These are phyloP conservation scores for Scheffersomyces segobiensis DNA, from an alignment of 1,139 yeast species.

Conservation along the genomic window DNA sequence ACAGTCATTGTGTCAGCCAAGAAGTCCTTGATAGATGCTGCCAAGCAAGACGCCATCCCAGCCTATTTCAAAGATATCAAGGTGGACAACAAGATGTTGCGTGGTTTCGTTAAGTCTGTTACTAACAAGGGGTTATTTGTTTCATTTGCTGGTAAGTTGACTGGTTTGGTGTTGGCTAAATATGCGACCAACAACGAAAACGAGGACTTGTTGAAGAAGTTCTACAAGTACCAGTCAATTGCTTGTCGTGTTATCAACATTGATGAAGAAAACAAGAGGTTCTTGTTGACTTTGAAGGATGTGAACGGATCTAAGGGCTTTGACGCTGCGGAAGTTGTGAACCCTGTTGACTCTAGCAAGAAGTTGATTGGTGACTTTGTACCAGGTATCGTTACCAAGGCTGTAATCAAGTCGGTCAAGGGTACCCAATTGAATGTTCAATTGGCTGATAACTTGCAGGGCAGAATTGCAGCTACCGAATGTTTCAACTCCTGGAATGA, in stretches of 20 bases:
- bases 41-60: conserved; percentile 58
- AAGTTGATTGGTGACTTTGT: conserved; percentile 50
- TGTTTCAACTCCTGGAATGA: conserved; percentile 57
- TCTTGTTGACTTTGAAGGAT: conserved; percentile 60
- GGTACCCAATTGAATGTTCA: conserved; percentile 75
- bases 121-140: conserved; percentile 81
- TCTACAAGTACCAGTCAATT: conserved; percentile 67
- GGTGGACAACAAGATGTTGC: conserved; percentile 46
- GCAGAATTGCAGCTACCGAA: conserved; percentile 78
- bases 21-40: conserved; percentile 65
- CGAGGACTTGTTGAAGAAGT: conserved; percentile 58
- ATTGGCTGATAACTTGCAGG: conserved; percentile 77
- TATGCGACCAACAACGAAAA: conserved; percentile 60
- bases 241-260: conserved; percentile 61
- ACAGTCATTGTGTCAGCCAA: conserved; percentile 66
- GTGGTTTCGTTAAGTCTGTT: conserved; percentile 78
- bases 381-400: conserved; percentile 65
- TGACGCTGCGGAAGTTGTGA: conserved; percentile 27
- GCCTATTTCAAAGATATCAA: conserved; percentile 57
- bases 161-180: conserved; percentile 81
- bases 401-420: conserved; percentile 61
- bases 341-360: conserved; percentile 62
- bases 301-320: conserved; percentile 23
- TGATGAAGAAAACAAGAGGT: conserved; percentile 70
- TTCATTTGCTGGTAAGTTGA: conserved; percentile 75